Evolutionary conservation across 192 early-diverging fungal genomes (phyloP), one percentile per base, ranked within the genome.

Genomic region (Phycomyces nitens): DNA sequence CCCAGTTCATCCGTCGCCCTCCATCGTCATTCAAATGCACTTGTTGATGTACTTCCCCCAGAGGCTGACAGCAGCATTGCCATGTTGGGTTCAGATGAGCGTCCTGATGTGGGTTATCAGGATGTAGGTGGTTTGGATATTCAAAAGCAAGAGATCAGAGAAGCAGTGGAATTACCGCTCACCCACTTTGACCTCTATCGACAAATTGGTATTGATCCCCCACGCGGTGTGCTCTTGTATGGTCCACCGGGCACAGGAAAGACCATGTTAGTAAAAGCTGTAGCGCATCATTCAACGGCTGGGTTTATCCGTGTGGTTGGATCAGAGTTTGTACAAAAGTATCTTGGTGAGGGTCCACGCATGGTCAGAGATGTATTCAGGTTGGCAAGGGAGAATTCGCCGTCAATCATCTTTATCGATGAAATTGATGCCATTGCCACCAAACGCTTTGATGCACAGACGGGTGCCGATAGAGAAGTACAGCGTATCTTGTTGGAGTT

Each of bases 291-390:
- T 68, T 98, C 94, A 8, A 93, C 93, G 0, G 95, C 95, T 0
- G 84, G 94, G 54, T 99, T 99, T 68, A 92, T 99, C 68, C 90
- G 97, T 57, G 93, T 98, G 23, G 93, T 92, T 27, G 95, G 97
- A 52, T 97, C 94, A 42, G 97, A 99, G 76, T 93, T 99, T 82
- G 93, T 99, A 56, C 95, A 98, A 84, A 99, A 99, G 78, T 99
- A 99, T 74, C 78, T 99, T 20, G 95, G 95, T 47, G 95, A 99
- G 62, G 97, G 95, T 16, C 95, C 95, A 18, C 88, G 95, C 47
- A 95, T 98, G 90, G 97, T 98, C 9, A 86, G 97, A 57, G 97
- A 99, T 71, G 88, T 95, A 18, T 99, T 99, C 88, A 79, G 95
- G 24, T 75, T 99, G 54, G 97, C 95, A 1, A 83, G 94, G 47